Conservation (phyloP, 108 stramenopile genomes). For the Fistulifera pelliculosa region DNA sequence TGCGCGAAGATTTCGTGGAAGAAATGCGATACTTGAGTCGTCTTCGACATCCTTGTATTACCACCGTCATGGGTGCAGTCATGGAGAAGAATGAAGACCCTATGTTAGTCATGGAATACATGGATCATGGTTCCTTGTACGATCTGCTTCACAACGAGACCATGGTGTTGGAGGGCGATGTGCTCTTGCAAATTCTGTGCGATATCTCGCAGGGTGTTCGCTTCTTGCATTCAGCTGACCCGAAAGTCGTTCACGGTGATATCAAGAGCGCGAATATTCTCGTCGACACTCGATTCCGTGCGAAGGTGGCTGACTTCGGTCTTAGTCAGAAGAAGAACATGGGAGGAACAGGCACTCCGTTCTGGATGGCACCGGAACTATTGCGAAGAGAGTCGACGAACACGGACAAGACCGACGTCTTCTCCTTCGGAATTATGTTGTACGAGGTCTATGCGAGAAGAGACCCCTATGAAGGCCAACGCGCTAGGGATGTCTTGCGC, state of each 20-base stretch:
- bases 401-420: constrained; percentile 38
- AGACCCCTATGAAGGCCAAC: constrained; percentile 40
- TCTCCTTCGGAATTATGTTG: constrained; percentile 33
- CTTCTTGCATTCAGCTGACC: constrained; percentile 43
- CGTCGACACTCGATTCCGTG: constrained; percentile 37
- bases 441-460: constrained; percentile 44
- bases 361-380: constrained; percentile 92
- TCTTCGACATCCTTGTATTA: constrained; percentile 46
- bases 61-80: constrained; percentile 36
- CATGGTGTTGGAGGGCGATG: constrained; percentile 29
- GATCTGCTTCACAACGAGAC: constrained; percentile 55
- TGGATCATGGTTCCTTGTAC: constrained; percentile 47
- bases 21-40: constrained; percentile 36
- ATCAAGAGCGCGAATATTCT: constrained; percentile 40
- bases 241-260: constrained; percentile 49
- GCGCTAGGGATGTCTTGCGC: constrained; percentile 12
- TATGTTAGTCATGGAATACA: constrained; percentile 40
- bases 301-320: constrained; percentile 60
- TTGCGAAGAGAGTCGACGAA: constrained; percentile 23
- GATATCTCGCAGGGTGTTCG: constrained; percentile 41
- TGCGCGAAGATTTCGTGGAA: constrained; percentile 25
- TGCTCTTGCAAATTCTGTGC: constrained; percentile 32
- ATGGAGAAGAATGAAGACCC: constrained; percentile 36
- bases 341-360: constrained; percentile 85
- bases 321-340: constrained; percentile 31